phyloP scores from a whole-genome alignment of 2,329 filamentous ascomycete genomes.

The Trichoderma endophyticum region DNA sequence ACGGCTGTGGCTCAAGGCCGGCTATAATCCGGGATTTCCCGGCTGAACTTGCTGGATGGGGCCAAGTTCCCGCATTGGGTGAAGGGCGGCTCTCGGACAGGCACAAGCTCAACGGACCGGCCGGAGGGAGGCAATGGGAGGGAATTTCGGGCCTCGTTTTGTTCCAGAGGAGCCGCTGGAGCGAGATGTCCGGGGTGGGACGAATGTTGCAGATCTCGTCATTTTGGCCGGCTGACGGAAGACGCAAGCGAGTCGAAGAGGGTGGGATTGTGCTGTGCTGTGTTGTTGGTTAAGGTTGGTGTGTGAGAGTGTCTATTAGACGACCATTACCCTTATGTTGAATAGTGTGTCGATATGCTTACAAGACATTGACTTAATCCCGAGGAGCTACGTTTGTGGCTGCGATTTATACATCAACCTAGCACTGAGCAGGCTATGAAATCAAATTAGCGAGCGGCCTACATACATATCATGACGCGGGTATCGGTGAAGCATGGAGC shows the following conservation, averaged over 20 bases:
- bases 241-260: background rate
- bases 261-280: no score
- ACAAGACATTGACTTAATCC: background rate
- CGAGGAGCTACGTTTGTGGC: background rate
- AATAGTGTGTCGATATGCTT: background rate
- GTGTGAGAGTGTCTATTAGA: background rate
- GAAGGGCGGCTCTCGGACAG: background rate
- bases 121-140: conserved; percentile 5
- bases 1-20: conserved; percentile 16
- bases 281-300: background rate
- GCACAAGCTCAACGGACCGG: conserved; percentile 6
- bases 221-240: background rate
- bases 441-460: background rate
- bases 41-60: conserved; percentile 3
- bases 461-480: background rate
- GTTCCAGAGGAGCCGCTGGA: background rate
- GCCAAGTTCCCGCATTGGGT: background rate
- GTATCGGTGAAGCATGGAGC: background rate
- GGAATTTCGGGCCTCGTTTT: background rate
- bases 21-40: conserved; percentile 25
- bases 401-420: background rate
- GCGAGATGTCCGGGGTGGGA: background rate
- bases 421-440: background rate
- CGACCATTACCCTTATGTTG: background rate
- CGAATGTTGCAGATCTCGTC: background rate